These are phyloP conservation scores for Aspergillus nanangensis DNA, from an alignment of 495 filamentous ascomycete species.

Conservation along the genomic window DNA sequence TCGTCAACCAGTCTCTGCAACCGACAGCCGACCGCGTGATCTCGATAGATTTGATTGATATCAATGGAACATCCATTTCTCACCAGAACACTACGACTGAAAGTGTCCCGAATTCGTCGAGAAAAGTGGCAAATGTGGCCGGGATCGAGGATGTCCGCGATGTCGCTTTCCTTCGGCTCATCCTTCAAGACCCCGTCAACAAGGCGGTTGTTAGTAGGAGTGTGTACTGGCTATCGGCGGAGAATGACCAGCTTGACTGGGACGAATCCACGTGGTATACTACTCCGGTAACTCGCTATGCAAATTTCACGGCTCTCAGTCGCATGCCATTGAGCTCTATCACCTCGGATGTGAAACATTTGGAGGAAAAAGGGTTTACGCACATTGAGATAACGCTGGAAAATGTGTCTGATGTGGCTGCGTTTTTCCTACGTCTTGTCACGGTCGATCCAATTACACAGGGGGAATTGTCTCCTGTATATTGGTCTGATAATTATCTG, in stretches of 20 bases:
- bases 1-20: conserved; percentile 54
- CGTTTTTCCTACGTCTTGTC: conserved; percentile 52
- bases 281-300: conserved; percentile 52
- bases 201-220: conserved; percentile 46
- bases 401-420: conserved; percentile 48
- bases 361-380: not conserved
- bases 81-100: conserved; percentile 13
- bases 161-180: conserved; percentile 48
- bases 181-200: conserved; percentile 25
- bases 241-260: conserved; percentile 51
- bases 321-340: conserved; percentile 35
- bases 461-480: conserved; percentile 45
- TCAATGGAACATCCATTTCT: conserved; percentile 37
- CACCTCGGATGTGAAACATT: conserved; percentile 12
- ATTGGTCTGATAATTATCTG: conserved; percentile 61
- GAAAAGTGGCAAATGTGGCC: conserved; percentile 14
- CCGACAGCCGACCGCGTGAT: conserved; percentile 37
- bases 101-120: conserved; percentile 23
- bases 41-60: conserved; percentile 43
- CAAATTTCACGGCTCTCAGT: conserved; percentile 46
- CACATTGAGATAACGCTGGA: conserved; percentile 36
- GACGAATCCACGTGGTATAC: conserved; percentile 52
- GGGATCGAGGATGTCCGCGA: conserved; percentile 33
- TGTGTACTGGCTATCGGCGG: conserved; percentile 56
- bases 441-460: conserved; percentile 33